Base-by-base conservation (phyloP, 2,329 filamentous ascomycete species). In the Juglanconis oblonga region DNA sequence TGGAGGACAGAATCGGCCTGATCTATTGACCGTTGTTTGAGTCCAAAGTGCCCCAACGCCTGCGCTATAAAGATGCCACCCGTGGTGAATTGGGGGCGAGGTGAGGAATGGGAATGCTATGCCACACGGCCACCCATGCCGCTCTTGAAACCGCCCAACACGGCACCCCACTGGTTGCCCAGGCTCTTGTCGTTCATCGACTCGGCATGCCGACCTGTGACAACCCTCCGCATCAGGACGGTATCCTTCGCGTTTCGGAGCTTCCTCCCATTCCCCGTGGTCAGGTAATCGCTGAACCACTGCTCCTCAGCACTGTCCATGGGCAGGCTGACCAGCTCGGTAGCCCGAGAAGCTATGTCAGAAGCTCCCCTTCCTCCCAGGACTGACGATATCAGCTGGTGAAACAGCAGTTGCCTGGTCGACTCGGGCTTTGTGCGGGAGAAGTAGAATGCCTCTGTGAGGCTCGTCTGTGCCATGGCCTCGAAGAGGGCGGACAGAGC, bases 371-470 rank as follows among this genome's bases (percentile, higher is more conserved):
- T 66, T 5, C 72, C 73, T 5, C 77, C 77, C 4, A 90, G 76
- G 2, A 88, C 85, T 2, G 80, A 79, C 8, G 79, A 73, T 4
- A 94, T 76, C 7, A 95, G 74, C 61, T 85, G 81, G 64, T 87
- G 84, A 64, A 96, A 87, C 14, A 93, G 83, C 57, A 79, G 76
- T 62, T 81, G 82, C 31, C 87, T 88, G 13, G 84, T 80, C 52
- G 80, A 73, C 10, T 86, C 82, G 10, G 88, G 81, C 62, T 89
- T 83, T 1, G 81, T 81, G 42, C 90, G 85, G 5, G 87, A 83
- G 72, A 91, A 95, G 62, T 86, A 86, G 58, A 94, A 87, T 3
- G 90, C 88, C 68, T 92, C 89, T 0, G 85, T 83, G 5, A 93
- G 79, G 67, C 83, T 90, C 7, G 87, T 85, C 40, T 78, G 78